These are phyloP conservation scores for Trichophyton equinum DNA, from an alignment of 2,329 filamentous ascomycete species.

Conservation along the genomic window DNA sequence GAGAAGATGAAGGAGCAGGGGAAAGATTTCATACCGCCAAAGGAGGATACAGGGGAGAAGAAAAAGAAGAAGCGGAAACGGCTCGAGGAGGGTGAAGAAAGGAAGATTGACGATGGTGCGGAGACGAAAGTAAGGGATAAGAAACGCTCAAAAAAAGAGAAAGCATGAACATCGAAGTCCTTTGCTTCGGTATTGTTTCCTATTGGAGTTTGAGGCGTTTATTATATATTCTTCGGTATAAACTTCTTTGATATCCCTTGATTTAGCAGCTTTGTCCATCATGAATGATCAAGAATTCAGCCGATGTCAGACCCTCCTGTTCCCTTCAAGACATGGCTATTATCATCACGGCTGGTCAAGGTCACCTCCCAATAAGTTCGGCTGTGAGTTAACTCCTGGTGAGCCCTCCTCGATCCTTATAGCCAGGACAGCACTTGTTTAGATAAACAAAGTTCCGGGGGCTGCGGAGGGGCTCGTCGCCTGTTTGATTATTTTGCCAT, in stretches of 20 bases:
- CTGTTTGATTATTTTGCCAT: neutral
- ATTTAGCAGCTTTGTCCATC: neutral
- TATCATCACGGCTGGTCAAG: neutral
- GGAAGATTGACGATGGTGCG: constrained; percentile 10
- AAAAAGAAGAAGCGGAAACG: constrained; percentile 30
- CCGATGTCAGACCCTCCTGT: neutral
- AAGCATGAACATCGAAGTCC: constrained; percentile 1
- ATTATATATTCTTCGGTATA: neutral
- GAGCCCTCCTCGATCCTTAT: neutral
- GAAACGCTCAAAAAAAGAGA: constrained; percentile 16
- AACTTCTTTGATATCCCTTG: constrained; percentile 1
- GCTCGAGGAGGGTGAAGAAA: constrained; percentile 10
- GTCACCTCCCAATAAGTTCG: neutral
- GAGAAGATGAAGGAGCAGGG: constrained; percentile 77
- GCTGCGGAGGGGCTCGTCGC: neutral
- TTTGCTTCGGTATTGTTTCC: neutral
- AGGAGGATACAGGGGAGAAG: constrained; percentile 52
- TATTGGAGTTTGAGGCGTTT: neutral
- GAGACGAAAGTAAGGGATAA: constrained; percentile 36
- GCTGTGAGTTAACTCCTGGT: too few relatives aligned
- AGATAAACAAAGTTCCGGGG: neutral
- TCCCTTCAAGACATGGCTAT: neutral
- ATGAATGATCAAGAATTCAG: neutral
- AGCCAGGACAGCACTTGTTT: neutral
- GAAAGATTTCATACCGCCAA: constrained; percentile 75